Conservation (phyloP, 257 asterid species). For the Cruciata laevipes region DNA sequence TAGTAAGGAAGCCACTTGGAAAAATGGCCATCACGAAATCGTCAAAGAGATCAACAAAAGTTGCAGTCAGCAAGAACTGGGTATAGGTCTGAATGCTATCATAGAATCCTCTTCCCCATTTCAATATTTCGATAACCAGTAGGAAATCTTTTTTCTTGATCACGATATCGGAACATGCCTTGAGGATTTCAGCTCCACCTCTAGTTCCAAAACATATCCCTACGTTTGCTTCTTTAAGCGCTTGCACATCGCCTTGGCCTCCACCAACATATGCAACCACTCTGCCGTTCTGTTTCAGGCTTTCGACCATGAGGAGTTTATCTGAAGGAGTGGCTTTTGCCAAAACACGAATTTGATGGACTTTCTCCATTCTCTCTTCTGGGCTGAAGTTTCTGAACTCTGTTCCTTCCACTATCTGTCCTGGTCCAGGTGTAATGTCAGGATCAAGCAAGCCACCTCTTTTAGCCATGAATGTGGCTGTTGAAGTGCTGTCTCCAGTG, state of each 20-base stretch:
- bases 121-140: slow-evolving; percentile 11
- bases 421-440: slow-evolving; percentile 1
- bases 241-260: slow-evolving; percentile 19
- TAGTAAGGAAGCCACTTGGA: slow-evolving; percentile 4
- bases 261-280: slow-evolving; percentile 23
- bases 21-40: slow-evolving; percentile 17
- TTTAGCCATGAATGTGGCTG: slow-evolving; percentile 18
- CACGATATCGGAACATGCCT: slow-evolving; percentile 16
- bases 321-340: slow-evolving; percentile 22
- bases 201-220: slow-evolving; percentile 20
- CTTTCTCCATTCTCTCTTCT: slow-evolving; percentile 20
- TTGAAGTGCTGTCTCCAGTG: slow-evolving; percentile 20
- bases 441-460: slow-evolving; percentile 16
- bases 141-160: slow-evolving; percentile 5
- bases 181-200: slow-evolving; percentile 16
- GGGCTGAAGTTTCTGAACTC: slow-evolving; percentile 12
- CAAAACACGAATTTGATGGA: slow-evolving; percentile 16
- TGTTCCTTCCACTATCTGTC: slow-evolving; percentile 11
- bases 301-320: slow-evolving; percentile 22
- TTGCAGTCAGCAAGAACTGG: slow-evolving; percentile 22
- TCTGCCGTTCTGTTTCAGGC: slow-evolving; percentile 14
- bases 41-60: slow-evolving; percentile 13
- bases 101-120: slow-evolving; percentile 26
- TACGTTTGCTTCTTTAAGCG: slow-evolving; percentile 21
- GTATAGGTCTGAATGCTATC: slow-evolving; percentile 12